These are phyloP conservation scores for Ceratocystis cacaofunesta DNA, from an alignment of 2,329 filamentous ascomycete species.

Conservation along the genomic window DNA sequence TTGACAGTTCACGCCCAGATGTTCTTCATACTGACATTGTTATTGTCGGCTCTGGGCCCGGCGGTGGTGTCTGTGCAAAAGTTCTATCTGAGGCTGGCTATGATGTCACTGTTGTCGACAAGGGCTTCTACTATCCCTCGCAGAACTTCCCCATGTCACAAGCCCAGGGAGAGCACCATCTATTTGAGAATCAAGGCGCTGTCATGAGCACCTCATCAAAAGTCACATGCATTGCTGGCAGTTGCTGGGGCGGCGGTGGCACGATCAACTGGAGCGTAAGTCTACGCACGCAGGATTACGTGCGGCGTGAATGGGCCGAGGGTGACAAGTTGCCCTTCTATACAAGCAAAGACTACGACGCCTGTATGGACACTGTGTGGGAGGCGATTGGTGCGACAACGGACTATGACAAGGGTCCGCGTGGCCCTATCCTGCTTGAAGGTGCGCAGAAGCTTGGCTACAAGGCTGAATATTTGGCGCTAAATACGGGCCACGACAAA, in stretches of 20 bases:
- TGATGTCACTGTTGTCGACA: slow-evolving; percentile 66
- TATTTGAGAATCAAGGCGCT: slow-evolving; percentile 56
- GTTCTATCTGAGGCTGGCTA: slow-evolving; percentile 63
- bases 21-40: slow-evolving; percentile 46
- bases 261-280: slow-evolving; percentile 71
- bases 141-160: slow-evolving; percentile 61
- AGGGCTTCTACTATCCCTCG: slow-evolving; percentile 61
- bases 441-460: slow-evolving; percentile 62
- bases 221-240: slow-evolving; percentile 49
- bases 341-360: slow-evolving; percentile 56
- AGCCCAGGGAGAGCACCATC: slow-evolving; percentile 40
- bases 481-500: slow-evolving; percentile 59
- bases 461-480: slow-evolving; percentile 51
- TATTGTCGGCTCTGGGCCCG: slow-evolving; percentile 75
- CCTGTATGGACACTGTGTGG: slow-evolving; percentile 66
- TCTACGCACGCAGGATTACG: slow-evolving; percentile 54
- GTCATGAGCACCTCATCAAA: slow-evolving; percentile 40
- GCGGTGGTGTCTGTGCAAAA: slow-evolving; percentile 68
- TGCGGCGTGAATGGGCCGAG: slow-evolving; percentile 68
- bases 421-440: slow-evolving; percentile 58
- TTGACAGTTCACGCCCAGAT: slow-evolving; percentile 22
- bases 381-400: slow-evolving; percentile 60
- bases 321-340: slow-evolving; percentile 55
- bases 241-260: slow-evolving; percentile 72
- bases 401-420: slow-evolving; percentile 54